Conservation (phyloP, 2,329 filamentous ascomycete genomes). For the Sarocladium strictum region DNA sequence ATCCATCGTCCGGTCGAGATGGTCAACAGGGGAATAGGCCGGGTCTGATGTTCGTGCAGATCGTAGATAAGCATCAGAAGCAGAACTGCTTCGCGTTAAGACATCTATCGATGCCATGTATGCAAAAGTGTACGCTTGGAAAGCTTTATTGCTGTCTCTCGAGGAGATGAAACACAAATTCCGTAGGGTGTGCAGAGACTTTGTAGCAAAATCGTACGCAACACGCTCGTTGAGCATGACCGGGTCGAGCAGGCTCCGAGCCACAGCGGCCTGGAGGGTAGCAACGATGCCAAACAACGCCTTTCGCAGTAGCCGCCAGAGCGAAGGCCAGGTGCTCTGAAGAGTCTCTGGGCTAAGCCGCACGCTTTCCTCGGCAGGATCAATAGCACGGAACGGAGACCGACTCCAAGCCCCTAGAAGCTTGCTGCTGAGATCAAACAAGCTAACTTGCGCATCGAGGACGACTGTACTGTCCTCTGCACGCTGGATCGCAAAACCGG, state of each 20-base stretch:
- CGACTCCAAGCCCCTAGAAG: constrained; percentile 68
- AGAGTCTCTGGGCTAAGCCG: constrained; percentile 61
- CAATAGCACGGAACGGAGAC: constrained; percentile 67
- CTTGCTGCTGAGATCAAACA: constrained; percentile 61
- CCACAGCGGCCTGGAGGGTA: constrained; percentile 66
- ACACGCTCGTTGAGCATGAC: constrained; percentile 34
- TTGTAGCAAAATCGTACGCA: constrained; percentile 62
- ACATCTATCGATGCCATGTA: constrained; percentile 79
- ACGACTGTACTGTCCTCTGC: constrained; percentile 38
- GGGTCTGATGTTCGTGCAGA: constrained; percentile 46
- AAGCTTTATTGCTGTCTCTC: constrained; percentile 64
- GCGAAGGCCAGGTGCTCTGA: constrained; percentile 58
- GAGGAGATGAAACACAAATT: constrained; percentile 79
- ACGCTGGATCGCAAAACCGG: constrained; percentile 57
- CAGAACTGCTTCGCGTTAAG: constrained; percentile 61
- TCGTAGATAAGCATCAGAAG: constrained; percentile 61
- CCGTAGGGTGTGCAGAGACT: constrained; percentile 67
- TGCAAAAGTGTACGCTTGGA: constrained; percentile 80
- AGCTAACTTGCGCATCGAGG: constrained; percentile 49
- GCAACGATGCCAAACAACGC: constrained; percentile 71
- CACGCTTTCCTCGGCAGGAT: constrained; percentile 58
- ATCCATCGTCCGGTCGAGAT: constrained; percentile 65
- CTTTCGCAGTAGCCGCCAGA: constrained; percentile 72
- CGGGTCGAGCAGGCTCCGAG: constrained; percentile 51
- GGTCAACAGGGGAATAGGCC: constrained; percentile 17